Conservation (phyloP, 225 moss, liverwort and hornwort genomes). For the Marchantia polymorpha region DNA sequence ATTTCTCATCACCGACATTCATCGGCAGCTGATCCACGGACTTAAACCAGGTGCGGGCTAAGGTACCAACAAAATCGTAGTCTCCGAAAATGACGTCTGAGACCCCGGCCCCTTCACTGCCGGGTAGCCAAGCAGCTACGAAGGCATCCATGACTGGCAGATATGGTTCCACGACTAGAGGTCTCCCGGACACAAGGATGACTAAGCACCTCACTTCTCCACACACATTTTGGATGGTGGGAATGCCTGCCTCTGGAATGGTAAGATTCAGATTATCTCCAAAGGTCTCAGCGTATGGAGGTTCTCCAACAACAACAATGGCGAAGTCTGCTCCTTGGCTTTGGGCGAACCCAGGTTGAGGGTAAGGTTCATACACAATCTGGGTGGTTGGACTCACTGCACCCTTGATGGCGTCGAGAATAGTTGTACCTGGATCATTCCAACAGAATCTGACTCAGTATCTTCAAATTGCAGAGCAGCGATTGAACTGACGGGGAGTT, state of each 20-base stretch:
- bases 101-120: conserved; percentile 50
- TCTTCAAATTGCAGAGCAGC: neutral
- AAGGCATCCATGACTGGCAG: conserved; percentile 49
- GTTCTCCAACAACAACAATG: conserved; percentile 64
- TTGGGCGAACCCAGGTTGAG: conserved; percentile 37
- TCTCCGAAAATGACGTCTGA: conserved; percentile 64
- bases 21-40: conserved; percentile 64
- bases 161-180: conserved; percentile 54
- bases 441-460: neutral
- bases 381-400: conserved; percentile 36
- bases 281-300: conserved; percentile 49
- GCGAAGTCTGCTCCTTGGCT: conserved; percentile 46
- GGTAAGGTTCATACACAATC: conserved; percentile 44
- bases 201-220: conserved; percentile 52
- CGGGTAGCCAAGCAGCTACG: conserved; percentile 74
- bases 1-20: conserved; percentile 62
- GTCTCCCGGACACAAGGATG: conserved; percentile 58
- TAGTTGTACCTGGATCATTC: conserved; percentile 48
- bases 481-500: neutral
- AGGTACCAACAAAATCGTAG: conserved; percentile 52
- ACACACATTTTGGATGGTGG: conserved; percentile 58
- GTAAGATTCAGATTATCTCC: conserved; percentile 76
- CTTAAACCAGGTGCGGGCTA: conserved; percentile 67
- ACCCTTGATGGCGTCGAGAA: conserved; percentile 47
- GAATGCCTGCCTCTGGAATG: conserved; percentile 44